Conservation (phyloP, 495 filamentous ascomycete species). For the Beverwykella pulmonaria region DNA sequence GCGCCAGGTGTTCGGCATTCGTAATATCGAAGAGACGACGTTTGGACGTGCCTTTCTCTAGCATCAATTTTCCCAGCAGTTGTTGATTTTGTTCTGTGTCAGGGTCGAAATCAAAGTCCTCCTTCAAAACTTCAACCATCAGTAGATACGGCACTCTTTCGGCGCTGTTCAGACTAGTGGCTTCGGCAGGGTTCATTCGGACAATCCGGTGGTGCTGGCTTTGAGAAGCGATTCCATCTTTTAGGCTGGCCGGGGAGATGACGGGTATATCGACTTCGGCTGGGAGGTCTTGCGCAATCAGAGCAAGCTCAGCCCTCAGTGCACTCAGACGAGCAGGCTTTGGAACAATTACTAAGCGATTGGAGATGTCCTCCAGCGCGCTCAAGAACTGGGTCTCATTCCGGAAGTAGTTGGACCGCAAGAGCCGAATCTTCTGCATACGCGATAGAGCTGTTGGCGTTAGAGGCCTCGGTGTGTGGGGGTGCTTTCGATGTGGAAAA, state of each 20-base stretch:
- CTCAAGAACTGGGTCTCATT: constrained; percentile 71
- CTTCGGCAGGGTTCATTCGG: constrained; percentile 73
- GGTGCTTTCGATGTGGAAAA: constrained; percentile 50
- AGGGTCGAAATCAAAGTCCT: constrained; percentile 76
- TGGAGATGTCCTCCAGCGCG: constrained; percentile 75
- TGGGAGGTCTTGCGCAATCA: constrained; percentile 72
- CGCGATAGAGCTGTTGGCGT: constrained; percentile 58
- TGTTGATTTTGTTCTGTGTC: constrained; percentile 64
- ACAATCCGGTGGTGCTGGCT: constrained; percentile 76
- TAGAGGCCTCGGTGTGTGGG: constrained; percentile 51
- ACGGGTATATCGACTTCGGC: constrained; percentile 77
- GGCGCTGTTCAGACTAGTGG: constrained; percentile 76
- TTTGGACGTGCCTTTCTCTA: constrained; percentile 60
- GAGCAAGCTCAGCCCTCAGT: constrained; percentile 70
- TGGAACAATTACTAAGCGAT: constrained; percentile 70
- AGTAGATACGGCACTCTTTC: constrained; percentile 76
- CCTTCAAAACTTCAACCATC: constrained; percentile 73
- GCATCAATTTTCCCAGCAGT: constrained; percentile 60
- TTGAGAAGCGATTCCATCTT: constrained; percentile 63
- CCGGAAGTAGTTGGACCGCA: constrained; percentile 74
- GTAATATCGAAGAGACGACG: constrained; percentile 72
- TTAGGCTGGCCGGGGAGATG: constrained; percentile 68
- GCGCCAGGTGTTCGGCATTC: constrained; percentile 51
- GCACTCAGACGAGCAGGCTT: constrained; percentile 76
- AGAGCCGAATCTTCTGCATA: constrained; percentile 61